Evolutionary conservation across 1,284 basidiomycete genomes (phyloP), one percentile per base, ranked within the genome.

Genomic region (Ustilago loliicola): DNA sequence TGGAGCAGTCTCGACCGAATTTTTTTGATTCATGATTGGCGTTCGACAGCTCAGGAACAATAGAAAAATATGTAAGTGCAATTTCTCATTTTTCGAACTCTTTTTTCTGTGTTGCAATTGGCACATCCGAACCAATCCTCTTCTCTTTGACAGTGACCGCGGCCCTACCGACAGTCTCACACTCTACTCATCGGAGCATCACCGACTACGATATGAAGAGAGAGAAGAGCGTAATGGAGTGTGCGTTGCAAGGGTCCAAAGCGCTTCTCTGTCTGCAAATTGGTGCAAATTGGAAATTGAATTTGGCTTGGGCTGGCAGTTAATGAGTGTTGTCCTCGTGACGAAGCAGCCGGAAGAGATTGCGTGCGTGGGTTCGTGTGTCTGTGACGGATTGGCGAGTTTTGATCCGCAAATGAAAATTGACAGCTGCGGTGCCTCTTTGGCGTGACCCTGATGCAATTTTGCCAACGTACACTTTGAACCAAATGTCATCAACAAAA

Each of bases 371-470:
- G 7, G 45, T 47, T 3, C 15, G 36, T 38, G 32, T 5, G 7
- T 42, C 7, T 19, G 40, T 47, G 45, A 42, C 8, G 45, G 45
- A 47, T 47, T n/a, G 45, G 45, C 45, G 17, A 47, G 17, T 3
- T 23, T 42, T 42, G 40, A 48, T 48, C 45, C 45, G 21, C 45
- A 48, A 4, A 21, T 7, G 11, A 48, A 6, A 23, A 48, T 55
- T 42, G 54, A 55, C 38, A 55, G 54, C 36, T 15, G 52, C 52
- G 32, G 52, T 53, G 52, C 52, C 32, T 54, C 27, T 36, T 54
- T 54, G 8, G 36, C 15, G 9, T 38, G 36, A 10, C 13, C 8
- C 36, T 38, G 36, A 10, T 38, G 36, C 36, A 38, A 38, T 52
- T 27, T 19, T 52, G 50, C 29, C 25, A 52, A 52, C 50, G 50